Percentiles rank a stretch among this genome's conserved stretches.
phyloP scores from a whole-genome alignment of 306 rosid genomes.

The Glycyrrhiza uralensis region DNA sequence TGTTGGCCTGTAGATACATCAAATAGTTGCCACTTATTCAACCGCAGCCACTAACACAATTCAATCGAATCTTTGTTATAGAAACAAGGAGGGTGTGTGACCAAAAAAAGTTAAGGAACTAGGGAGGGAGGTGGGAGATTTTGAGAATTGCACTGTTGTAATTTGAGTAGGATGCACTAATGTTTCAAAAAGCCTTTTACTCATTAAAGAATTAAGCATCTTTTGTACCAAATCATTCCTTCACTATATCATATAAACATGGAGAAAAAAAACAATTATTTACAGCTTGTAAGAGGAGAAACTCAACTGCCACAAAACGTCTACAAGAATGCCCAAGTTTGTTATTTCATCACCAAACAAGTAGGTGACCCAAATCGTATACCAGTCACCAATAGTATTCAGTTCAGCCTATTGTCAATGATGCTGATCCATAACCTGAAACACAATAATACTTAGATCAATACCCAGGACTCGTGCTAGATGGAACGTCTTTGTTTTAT shows the following conservation, averaged over 20 bases:
- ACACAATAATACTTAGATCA: constrained; percentile 41
- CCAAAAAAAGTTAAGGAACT: background rate
- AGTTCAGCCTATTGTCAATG: constrained; percentile 22
- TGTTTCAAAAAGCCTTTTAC: constrained; percentile 14
- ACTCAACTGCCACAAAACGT: constrained; percentile 94
- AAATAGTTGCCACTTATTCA: constrained; percentile 19
- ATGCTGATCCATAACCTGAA: constrained; percentile 56
- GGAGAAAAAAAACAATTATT: constrained; percentile 47
- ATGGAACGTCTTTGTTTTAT: background rate
- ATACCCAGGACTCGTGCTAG: constrained; percentile 18
- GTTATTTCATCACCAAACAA: constrained; percentile 56
- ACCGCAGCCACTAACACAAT: constrained; percentile 20
- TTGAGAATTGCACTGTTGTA: constrained; percentile 12
- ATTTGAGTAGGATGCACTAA: constrained; percentile 29
- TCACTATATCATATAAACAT: constrained; percentile 43
- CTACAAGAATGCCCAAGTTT: constrained; percentile 72
- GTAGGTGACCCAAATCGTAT: constrained; percentile 34
- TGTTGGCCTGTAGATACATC: constrained; percentile 10
- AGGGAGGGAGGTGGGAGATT: background rate
- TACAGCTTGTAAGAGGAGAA: constrained; percentile 94
- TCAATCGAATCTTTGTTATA: background rate
- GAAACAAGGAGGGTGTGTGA: background rate
- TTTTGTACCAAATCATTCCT: constrained; percentile 48
- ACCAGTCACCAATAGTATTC: constrained; percentile 32
- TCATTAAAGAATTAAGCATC: constrained; percentile 22